Conservation (phyloP, 2,329 filamentous ascomycete genomes). For the Diaporthe aspalathi region DNA sequence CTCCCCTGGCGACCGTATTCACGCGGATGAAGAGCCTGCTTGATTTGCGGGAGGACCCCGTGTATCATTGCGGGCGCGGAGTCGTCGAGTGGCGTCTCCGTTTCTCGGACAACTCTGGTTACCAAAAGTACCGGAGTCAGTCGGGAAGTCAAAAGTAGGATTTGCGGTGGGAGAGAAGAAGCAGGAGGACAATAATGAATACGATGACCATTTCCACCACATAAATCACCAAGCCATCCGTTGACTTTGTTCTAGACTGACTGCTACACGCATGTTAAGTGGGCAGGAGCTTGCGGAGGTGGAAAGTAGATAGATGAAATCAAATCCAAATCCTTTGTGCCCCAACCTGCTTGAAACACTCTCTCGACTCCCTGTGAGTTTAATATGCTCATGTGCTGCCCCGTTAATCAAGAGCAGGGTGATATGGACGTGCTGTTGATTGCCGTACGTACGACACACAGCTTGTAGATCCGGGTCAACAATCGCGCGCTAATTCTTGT, state of each 20-base stretch:
- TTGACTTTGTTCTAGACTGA: conserved; percentile 25
- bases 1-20: conserved; percentile 20
- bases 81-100: conserved; percentile 35
- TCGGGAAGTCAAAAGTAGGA: conserved; percentile 19
- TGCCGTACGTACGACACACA: too few species aligned
- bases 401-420: too few species aligned
- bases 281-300: conserved; percentile 14
- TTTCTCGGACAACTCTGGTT: conserved; percentile 13
- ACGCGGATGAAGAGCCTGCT: conserved; percentile 18
- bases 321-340: conserved; percentile 24
- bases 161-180: conserved; percentile 19
- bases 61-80: conserved; percentile 28
- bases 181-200: conserved; percentile 37
- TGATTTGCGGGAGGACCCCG: conserved; percentile 28
- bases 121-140: neutral
- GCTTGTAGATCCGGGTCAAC: too few species aligned
- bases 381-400: too few species aligned
- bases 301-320: conserved; percentile 31
- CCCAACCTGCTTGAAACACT: neutral
- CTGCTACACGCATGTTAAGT: conserved; percentile 10
- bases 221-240: conserved; percentile 3
- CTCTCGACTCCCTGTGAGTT: too few species aligned
- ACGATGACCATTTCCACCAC: conserved; percentile 30
- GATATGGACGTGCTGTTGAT: too few species aligned
- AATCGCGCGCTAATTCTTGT: too few species aligned